These are phyloP conservation scores for Pseudoperonospora humuli DNA, from an alignment of 352 stramenopile species.

Conservation along the genomic window DNA sequence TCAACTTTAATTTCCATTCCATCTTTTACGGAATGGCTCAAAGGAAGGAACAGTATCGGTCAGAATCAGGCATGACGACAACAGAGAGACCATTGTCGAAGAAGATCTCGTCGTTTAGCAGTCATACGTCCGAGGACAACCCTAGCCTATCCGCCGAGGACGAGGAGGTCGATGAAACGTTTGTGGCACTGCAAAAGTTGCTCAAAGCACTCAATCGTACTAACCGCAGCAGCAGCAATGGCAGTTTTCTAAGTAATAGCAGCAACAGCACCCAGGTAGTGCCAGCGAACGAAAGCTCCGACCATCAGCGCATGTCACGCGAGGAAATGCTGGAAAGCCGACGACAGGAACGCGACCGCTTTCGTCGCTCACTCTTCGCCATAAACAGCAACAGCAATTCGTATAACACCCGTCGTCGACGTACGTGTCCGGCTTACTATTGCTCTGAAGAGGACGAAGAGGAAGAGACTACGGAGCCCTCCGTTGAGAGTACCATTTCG, in stretches of 20 bases:
- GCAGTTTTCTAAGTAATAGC: constrained; percentile 4
- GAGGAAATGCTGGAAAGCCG: constrained; percentile 69
- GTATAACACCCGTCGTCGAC: constrained; percentile 14
- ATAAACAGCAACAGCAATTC: constrained; percentile 18
- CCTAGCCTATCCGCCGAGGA: constrained; percentile 48
- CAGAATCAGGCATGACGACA: constrained; percentile 10
- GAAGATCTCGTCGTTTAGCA: constrained; percentile 41
- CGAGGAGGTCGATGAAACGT: constrained; percentile 74
- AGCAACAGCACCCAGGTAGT: constrained; percentile 5
- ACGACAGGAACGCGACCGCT: constrained; percentile 57
- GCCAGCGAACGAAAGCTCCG: constrained; percentile 5
- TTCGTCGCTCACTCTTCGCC: constrained; percentile 52
- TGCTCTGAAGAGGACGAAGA: constrained; percentile 68
- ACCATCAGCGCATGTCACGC: constrained; percentile 34
- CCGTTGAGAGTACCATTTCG: constrained; percentile 73
- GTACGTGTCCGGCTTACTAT: constrained; percentile 41
- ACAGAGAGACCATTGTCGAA: constrained; percentile 28
- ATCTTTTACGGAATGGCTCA: constrained; percentile 13
- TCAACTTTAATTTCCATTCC: neutral
- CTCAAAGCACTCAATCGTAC: constrained; percentile 54
- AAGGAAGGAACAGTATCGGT: neutral
- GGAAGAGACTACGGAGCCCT: constrained; percentile 39
- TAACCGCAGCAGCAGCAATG: constrained; percentile 15
- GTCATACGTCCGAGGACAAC: constrained; percentile 34
- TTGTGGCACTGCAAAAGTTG: constrained; percentile 67